Conservation (phyloP, 2,329 filamentous ascomycete species). For the Fusarium anguioides region DNA sequence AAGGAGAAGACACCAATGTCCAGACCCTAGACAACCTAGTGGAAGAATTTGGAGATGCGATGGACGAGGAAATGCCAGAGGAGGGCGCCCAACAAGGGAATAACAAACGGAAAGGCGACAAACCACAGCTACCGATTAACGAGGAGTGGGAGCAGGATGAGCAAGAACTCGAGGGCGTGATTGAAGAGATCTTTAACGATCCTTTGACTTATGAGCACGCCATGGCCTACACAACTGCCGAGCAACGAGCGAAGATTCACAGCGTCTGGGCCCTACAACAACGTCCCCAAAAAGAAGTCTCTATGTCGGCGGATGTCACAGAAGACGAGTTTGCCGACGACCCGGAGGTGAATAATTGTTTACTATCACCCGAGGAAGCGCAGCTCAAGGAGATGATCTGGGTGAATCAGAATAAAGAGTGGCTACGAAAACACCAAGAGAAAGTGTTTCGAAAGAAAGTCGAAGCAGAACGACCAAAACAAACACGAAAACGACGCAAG, state of each 20-base stretch:
- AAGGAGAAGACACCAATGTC: constrained; percentile 39
- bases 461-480: constrained; percentile 67
- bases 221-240: constrained; percentile 67
- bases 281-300: constrained; percentile 60
- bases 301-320: constrained; percentile 73
- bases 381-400: constrained; percentile 90
- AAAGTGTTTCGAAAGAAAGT: constrained; percentile 81
- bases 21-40: constrained; percentile 56
- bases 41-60: constrained; percentile 57
- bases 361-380: constrained; percentile 78
- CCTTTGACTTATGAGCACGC: constrained; percentile 67
- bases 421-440: constrained; percentile 86
- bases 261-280: constrained; percentile 63
- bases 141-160: constrained; percentile 73
- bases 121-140: constrained; percentile 64
- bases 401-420: constrained; percentile 95
- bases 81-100: constrained; percentile 27
- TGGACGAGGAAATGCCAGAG: constrained; percentile 41
- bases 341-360: constrained; percentile 83
- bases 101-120: constrained; percentile 45
- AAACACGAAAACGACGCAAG: constrained; percentile 66
- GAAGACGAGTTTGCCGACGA: constrained; percentile 91
- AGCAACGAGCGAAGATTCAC: constrained; percentile 65
- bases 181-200: constrained; percentile 75
- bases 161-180: constrained; percentile 74